These are phyloP conservation scores for Fomes fomentarius DNA, from an alignment of 1,284 basidiomycete species.

Conservation along the genomic window DNA sequence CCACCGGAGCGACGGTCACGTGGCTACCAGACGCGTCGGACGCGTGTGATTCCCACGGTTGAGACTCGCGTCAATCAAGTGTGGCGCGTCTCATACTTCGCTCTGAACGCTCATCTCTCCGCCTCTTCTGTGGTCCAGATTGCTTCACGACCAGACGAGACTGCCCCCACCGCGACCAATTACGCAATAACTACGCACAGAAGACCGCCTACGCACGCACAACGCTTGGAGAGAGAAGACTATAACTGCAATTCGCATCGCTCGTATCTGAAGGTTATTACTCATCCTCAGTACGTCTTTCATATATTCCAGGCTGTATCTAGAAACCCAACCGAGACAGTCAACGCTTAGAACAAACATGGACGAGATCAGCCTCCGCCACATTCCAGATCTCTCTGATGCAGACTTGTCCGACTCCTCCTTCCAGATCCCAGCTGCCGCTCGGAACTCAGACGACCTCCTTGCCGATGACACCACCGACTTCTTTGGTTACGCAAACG, in stretches of 20 bases:
- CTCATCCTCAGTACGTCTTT: background rate
- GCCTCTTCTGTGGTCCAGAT: background rate
- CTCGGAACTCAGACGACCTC: constrained; percentile 23
- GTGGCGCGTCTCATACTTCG: background rate
- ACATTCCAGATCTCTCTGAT: constrained; percentile 31
- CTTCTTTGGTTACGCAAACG: constrained; percentile 26
- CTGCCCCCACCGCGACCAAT: background rate
- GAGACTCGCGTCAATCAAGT: constrained; percentile 16
- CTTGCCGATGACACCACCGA: constrained; percentile 32
- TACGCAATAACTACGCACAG: background rate
- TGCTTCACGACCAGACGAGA: background rate
- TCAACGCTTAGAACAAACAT: constrained; percentile 9
- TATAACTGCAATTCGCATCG: too few relatives aligned
- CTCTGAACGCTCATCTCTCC: constrained; percentile 5
- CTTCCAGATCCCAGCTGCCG: constrained; percentile 33
- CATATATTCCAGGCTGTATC: too few relatives aligned
- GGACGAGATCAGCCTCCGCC: constrained; percentile 31
- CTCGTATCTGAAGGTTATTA: too few relatives aligned
- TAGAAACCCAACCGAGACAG: background rate
- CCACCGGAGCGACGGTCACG: constrained; percentile 16
- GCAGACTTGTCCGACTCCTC: constrained; percentile 33
- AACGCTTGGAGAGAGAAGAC: background rate
- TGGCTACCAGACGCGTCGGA: constrained; percentile 8
- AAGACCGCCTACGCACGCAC: background rate
- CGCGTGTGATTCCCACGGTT: constrained; percentile 27